These are phyloP conservation scores for Halocafeteria seosinensis DNA, from an alignment of 108 stramenopile species.

Conservation along the genomic window DNA sequence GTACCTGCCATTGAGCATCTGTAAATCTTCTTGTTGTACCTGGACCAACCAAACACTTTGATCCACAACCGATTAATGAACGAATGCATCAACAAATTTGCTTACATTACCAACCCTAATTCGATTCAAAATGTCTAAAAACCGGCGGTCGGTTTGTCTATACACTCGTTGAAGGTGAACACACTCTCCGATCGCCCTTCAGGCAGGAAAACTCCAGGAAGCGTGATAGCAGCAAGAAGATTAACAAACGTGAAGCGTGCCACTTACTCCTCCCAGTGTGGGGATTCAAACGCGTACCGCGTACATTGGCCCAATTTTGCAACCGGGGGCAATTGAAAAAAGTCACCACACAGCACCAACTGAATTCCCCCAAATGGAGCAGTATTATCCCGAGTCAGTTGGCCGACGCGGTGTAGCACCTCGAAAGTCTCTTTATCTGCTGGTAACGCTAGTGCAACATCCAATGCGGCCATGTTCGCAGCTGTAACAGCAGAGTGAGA, in stretches of 20 bases:
- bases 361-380: conserved; percentile 54
- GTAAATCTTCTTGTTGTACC: no score
- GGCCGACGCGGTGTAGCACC: conserved; percentile 15
- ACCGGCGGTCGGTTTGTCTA: conserved; percentile 34
- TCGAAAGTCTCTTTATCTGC: conserved; percentile 3
- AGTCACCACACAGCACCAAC: conserved; percentile 49
- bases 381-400: conserved; percentile 1
- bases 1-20: not conserved
- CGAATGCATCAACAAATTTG: no score
- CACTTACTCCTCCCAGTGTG: conserved; percentile 14
- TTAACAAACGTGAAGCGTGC: not conserved
- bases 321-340: conserved; percentile 55
- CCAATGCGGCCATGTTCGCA: no score
- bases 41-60: no score
- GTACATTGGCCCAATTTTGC: not conserved
- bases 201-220: no score
- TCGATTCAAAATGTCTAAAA: conserved; percentile 39
- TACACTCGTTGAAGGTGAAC: conserved; percentile 33
- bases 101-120: conserved; percentile 29
- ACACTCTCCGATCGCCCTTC: no score
- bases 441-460: no score
- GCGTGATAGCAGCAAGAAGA: no score
- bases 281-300: conserved; percentile 36
- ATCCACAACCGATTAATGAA: no score
- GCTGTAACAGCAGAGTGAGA: no score